Evolutionary conservation across 148 eudicot genomes (phyloP), one percentile per base, ranked within the genome.

Genomic region (Rheum nobile): DNA sequence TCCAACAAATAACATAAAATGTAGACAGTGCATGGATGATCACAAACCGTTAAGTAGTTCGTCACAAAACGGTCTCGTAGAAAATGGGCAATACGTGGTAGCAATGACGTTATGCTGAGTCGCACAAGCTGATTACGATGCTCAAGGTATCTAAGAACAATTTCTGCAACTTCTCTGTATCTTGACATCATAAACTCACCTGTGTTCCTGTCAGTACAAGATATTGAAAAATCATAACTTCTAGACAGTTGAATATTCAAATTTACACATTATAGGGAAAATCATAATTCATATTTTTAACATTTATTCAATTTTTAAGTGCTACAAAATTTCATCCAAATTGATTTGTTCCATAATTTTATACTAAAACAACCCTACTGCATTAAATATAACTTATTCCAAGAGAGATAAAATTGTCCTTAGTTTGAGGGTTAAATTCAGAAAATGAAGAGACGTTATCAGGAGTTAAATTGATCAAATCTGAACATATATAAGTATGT

Each of bases 171-270:
- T 85, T 95, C 98, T 77, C 97, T 88, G 55, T 95, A 95, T 82
- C 98, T 87, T 71, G 96, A 95, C 98, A 95, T 95, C 98, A 95
- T 95, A 77, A 95, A 95, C 82, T 95, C 98, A 2, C 98, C 97
- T 0, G 97, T 89, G 73, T 95, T 95, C 84, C 98, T 95, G 96
- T 77, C 21, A 17, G 38, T 32, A 34, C 39, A 65, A 65, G 2
- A 31, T 57, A 24, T 61, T 61, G 37, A 61, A 61, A 61, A 61
- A 26, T 61, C 67, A 61, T 29, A 26, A 29, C 67, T 29, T 61
- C 35, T 3, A 61, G 35, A 28, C 14, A 22, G 22, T 24, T 57
- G 14, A 9, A 57, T 57, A 28, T n/a, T 10, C 9, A 5, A 57
- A 26, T 16, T 61, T 31, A 7, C 22, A 65, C 0, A 12, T 5